Base-by-base conservation (phyloP, 2,329 filamentous ascomycete genomes). In the Emergomyces orientalis region DNA sequence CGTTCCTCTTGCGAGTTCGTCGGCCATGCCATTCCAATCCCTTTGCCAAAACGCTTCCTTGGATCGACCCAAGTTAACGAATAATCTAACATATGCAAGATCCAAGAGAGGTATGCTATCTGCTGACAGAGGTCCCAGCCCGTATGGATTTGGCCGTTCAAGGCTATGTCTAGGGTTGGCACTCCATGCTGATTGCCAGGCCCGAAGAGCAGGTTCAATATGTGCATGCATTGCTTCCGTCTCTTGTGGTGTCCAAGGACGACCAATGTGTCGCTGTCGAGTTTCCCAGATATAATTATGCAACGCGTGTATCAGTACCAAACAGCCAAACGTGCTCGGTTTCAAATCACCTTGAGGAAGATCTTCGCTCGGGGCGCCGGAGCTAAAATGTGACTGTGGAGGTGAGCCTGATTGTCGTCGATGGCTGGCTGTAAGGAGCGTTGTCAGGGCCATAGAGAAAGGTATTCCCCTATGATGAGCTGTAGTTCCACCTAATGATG, bases 211-310 rank as follows among this genome's bases (percentile, higher is more conserved):
- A 13, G 93, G 93, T 74, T 97, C 92, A 63, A 97, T 95, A 71
- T 96, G 91, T 1, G 89, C 85, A 73, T 97, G 92, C 91, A 97
- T 96, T 67, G 91, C 91, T 68, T 97, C 92, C 0, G 91, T 96
- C 75, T 97, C 93, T 67, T 93, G 88, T 41, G 88, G 86, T 1
- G 91, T 96, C 93, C 93, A 97, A 58, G 91, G 82, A 65, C 91
- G 88, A 69, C 89, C 91, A 69, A 92, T 88, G 69, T 97, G 92
- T 60, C 91, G 83, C 75, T 96, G 92, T 30, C 93, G 84, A 0
- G 92, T 97, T 76, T 97, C 93, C 94, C 94, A 97, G 54, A 97
- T 97, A 75, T 96, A 97, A 69, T 97, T 97, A 77, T 97, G 94
- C 30, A 97, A 81, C 3, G 94, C 92, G 72, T 96, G 93, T 73